Conservation (phyloP, 306 rosid genomes). For the Alnus glutinosa region DNA sequence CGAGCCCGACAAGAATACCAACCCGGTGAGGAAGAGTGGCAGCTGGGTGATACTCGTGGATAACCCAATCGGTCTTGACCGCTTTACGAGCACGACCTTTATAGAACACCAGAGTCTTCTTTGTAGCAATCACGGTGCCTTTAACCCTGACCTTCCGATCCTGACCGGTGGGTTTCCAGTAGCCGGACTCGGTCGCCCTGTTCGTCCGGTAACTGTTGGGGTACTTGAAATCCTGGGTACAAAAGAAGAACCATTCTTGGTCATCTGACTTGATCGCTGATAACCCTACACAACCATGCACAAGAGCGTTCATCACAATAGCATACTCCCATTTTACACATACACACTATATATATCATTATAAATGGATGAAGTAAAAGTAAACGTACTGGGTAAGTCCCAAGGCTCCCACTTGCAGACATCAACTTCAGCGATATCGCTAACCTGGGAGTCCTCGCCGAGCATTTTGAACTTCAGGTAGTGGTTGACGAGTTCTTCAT, state of each 20-base stretch:
- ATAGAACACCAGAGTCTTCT: slow-evolving; percentile 64
- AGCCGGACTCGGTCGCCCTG: slow-evolving; percentile 55
- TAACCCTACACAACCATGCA: slow-evolving; percentile 6
- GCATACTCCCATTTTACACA: not conserved
- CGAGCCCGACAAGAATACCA: not conserved
- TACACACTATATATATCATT: too few relatives aligned
- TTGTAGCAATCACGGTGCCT: slow-evolving; percentile 52
- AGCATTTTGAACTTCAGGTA: slow-evolving; percentile 47
- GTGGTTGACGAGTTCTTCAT: slow-evolving; percentile 54
- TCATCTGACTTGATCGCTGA: slow-evolving; percentile 45
- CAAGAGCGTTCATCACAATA: not conserved
- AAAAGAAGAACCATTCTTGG: slow-evolving; percentile 63
- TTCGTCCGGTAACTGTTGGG: slow-evolving; percentile 27
- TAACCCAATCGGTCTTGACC: slow-evolving; percentile 51
- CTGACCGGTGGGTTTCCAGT: slow-evolving; percentile 67
- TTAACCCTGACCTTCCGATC: slow-evolving; percentile 35
- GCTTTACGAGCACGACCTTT: slow-evolving; percentile 29
- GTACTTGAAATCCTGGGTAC: slow-evolving; percentile 38
- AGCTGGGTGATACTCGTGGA: slow-evolving; percentile 59
- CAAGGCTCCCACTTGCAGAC: slow-evolving; percentile 51
- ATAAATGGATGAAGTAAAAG: too few relatives aligned
- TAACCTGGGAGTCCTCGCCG: slow-evolving; percentile 11
- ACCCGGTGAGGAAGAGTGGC: slow-evolving; percentile 37
- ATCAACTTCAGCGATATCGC: slow-evolving; percentile 46
- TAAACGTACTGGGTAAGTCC: slow-evolving; percentile 50